Evolutionary conservation across 2,329 filamentous ascomycete genomes (phyloP), one percentile per base, ranked within the genome.

Genomic region (Trichoderma sp.): DNA sequence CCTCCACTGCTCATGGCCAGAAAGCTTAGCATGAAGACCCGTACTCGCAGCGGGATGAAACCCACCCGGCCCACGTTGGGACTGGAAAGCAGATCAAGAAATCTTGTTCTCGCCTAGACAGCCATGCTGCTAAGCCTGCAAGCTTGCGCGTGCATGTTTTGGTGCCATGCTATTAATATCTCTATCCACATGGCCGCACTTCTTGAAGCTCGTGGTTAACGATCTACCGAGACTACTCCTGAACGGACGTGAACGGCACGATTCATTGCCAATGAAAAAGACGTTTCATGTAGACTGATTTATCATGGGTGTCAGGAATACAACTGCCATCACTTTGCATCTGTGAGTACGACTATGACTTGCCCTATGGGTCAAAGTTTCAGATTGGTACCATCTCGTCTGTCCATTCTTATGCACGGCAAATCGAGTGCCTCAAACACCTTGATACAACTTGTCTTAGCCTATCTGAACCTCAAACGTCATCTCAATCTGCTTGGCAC

Each of bases 1-100:
- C 52, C 63, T 49, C 16, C 26, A 51, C 63, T 54, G 63, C 58
- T 54, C 54, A 39, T 51, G 32, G 52, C n/a, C 39, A 39, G 39
- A 66, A 66, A 66, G 64, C 54, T 66, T 66, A 66, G 64, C 54
- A 51, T 43, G 4, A 66, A 5, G 18, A 49, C 21, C 46, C 46
- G n/a, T 49, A 49, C 16, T 43, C 16, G 63, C 24, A 43, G 58
- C 63, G 52, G 63, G 54, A 66, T 34, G 52, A 56, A 49, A 30
- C 37, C 63, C 54, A 68, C 55, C 14, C 8, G 65, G 24, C 49
- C 65, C 65, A 68, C 58, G 64, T 21, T 59, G 55, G 30, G 24
- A 21, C 24, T 26, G 21, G 30, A 34, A 54, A 55, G 46, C 6
- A 68, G 56, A 60, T 54, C 46, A 54, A 24, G 28, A 52, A 61